A percentile compares a stretch with the other conserved stretches of the same genome.
phyloP scores from a whole-genome alignment of 2,329 filamentous ascomycete species.

The Microthyrium microscopicum region DNA sequence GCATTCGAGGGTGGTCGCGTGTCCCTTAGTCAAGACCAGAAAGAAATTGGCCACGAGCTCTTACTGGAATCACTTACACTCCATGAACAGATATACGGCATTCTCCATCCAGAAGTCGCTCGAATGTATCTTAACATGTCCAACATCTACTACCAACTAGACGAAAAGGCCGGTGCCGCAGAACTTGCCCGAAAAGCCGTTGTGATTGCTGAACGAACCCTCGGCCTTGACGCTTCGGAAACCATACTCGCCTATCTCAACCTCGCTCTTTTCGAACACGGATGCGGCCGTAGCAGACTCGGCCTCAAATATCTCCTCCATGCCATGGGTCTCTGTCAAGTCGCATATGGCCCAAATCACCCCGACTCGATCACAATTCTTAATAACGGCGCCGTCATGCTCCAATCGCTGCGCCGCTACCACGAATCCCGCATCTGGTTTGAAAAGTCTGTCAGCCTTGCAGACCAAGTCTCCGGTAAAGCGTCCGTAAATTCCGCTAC shows the following conservation, averaged over 20 bases:
- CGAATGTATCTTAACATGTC: constrained; percentile 89
- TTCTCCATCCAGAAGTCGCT: constrained; percentile 89
- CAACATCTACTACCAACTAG: constrained; percentile 92
- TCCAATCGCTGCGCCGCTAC: constrained; percentile 88
- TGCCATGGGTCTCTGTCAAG: constrained; percentile 87
- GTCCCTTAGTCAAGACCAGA: constrained; percentile 88
- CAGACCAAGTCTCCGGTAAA: constrained; percentile 77
- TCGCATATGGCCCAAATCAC: constrained; percentile 85
- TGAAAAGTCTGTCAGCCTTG: constrained; percentile 76
- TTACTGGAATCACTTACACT: constrained; percentile 89
- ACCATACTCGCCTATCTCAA: constrained; percentile 94
- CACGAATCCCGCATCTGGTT: constrained; percentile 94
- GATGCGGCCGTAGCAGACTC: constrained; percentile 66
- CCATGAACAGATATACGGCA: constrained; percentile 97
- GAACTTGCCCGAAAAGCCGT: constrained; percentile 94
- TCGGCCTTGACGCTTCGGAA: constrained; percentile 85
- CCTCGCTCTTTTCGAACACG: constrained; percentile 83
- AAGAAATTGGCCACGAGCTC: constrained; percentile 88
- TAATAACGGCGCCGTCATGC: constrained; percentile 97
- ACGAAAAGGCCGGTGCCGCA: constrained; percentile 89
- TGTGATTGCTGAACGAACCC: constrained; percentile 84
- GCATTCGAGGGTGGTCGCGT: constrained; percentile 90
- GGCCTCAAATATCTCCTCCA: constrained; percentile 60
- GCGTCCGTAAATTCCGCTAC: constrained; percentile 87
- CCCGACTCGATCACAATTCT: constrained; percentile 96